Conservation (phyloP, 192 early-diverging fungal genomes). For the Coemansia sp. region DNA sequence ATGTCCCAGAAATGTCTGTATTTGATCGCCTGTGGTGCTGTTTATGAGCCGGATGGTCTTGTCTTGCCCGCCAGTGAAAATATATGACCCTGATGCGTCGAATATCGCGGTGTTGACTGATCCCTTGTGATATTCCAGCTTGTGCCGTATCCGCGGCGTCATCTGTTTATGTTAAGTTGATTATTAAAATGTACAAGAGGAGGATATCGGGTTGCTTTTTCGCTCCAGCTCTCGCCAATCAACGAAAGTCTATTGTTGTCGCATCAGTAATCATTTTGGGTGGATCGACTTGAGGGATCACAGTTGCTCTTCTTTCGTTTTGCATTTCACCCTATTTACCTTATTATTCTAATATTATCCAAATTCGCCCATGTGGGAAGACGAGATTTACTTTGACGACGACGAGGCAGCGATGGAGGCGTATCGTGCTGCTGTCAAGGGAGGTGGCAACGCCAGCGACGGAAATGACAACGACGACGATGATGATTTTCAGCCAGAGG, state of each 20-base stretch:
- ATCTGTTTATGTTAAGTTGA: background rate
- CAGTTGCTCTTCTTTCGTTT: background rate
- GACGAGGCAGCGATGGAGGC: slow-evolving; percentile 55
- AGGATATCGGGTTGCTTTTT: background rate
- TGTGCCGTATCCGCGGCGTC: slow-evolving; percentile 33
- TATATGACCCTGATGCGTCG: slow-evolving; percentile 76
- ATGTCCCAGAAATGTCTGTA: slow-evolving; percentile 84
- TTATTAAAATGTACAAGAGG: background rate
- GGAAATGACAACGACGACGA: slow-evolving; percentile 20
- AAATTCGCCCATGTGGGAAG: slow-evolving; percentile 40
- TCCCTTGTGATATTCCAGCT: slow-evolving; percentile 65
- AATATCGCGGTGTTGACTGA: slow-evolving; percentile 70
- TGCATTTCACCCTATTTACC: background rate
- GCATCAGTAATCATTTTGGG: background rate
- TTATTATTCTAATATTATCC: background rate
- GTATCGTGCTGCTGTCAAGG: slow-evolving; percentile 30
- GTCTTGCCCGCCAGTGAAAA: slow-evolving; percentile 81
- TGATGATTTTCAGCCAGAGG: slow-evolving; percentile 42
- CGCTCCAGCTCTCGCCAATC: background rate
- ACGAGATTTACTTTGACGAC: slow-evolving; percentile 50
- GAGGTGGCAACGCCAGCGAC: slow-evolving; percentile 12
- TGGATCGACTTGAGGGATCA: background rate
- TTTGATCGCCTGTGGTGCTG: slow-evolving; percentile 63
- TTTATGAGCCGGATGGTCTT: slow-evolving; percentile 71
- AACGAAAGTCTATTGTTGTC: background rate